Evolutionary conservation across 176 grass and related monocot species (phyloP).

Genomic region (Hordeum marinum): DNA sequence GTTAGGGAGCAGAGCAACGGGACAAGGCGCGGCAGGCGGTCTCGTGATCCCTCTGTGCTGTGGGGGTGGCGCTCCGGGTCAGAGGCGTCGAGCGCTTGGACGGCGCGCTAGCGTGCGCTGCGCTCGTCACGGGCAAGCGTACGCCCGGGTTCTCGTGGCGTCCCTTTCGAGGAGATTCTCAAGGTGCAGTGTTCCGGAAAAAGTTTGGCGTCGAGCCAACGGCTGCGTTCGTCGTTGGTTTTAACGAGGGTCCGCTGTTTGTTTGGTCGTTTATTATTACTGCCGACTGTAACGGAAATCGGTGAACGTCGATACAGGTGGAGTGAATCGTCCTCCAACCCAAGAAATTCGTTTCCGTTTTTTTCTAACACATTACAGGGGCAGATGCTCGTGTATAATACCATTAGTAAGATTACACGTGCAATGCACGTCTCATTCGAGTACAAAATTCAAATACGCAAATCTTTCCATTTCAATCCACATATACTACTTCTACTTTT

Average conservation of each 20-base stretch:
- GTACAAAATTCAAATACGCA: too few species aligned
- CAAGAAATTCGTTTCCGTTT: too few species aligned
- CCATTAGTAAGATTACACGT: too few species aligned
- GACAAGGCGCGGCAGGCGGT: constrained; percentile 30
- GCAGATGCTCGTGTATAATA: too few species aligned
- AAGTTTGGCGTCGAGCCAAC: not conserved
- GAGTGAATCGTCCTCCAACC: not conserved
- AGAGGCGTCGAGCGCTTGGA: not conserved
- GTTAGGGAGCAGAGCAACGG: not conserved
- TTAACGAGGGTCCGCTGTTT: not conserved
- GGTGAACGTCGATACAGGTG: not conserved
- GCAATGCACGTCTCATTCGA: too few species aligned
- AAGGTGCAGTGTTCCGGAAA: not conserved
- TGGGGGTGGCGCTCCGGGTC: not conserved
- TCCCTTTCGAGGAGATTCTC: not conserved
- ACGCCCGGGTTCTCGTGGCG: not conserved
- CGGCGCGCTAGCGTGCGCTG: not conserved
- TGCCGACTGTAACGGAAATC: not conserved
- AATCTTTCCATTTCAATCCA: too few species aligned
- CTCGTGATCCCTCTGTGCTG: constrained; percentile 31
- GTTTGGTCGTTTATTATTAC: not conserved
- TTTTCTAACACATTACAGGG: too few species aligned
- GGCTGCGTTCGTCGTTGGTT: not conserved
- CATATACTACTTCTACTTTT: too few species aligned
- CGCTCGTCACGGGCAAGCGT: constrained; percentile 15